Conservation (phyloP, 129 eudicot genomes). For the Ambrosia trifida region DNA sequence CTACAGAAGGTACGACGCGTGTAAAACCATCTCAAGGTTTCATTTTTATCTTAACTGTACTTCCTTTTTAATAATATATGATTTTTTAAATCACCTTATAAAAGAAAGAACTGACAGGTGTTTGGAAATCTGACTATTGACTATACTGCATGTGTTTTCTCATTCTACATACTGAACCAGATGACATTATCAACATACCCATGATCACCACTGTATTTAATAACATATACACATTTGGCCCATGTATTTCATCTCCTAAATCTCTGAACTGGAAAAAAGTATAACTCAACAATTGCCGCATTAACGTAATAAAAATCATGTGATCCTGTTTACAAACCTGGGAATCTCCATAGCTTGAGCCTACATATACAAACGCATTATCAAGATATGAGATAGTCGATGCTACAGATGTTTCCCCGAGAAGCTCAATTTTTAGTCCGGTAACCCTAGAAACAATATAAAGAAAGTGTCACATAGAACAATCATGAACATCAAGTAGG, state of each 20-base stretch:
- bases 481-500: slow-evolving; percentile 7
- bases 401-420: slow-evolving; percentile 95
- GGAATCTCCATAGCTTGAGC: slow-evolving; percentile 99
- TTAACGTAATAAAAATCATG: background rate
- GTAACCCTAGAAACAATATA: slow-evolving; percentile 65
- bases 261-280: background rate
- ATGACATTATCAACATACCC: background rate
- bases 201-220: background rate
- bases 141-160: background rate
- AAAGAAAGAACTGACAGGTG: background rate
- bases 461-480: slow-evolving; percentile 2
- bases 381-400: slow-evolving; percentile 95
- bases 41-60: background rate
- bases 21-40: background rate
- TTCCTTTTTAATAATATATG: background rate
- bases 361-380: slow-evolving; percentile 88
- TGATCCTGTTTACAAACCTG: slow-evolving; percentile 55
- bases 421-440: slow-evolving; percentile 93
- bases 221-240: background rate
- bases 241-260: background rate
- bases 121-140: background rate
- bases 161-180: background rate
- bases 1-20: background rate
- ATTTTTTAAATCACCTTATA: background rate
- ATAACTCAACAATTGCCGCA: background rate